Conservation (phyloP, 306 rosid genomes). For the Quercus berberidifolia region DNA sequence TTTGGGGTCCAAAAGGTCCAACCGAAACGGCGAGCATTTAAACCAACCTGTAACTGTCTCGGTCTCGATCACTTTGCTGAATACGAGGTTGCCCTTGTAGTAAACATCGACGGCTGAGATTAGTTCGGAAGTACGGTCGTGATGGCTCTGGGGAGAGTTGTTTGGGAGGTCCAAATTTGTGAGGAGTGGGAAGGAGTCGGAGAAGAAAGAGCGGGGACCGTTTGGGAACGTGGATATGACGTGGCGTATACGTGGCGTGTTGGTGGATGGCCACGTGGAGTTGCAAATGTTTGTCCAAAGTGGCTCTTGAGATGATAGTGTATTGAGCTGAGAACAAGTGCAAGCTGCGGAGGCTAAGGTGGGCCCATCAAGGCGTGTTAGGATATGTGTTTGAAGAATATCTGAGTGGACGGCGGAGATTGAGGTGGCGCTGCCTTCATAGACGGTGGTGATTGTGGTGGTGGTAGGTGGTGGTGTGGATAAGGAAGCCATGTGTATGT, state of each 20-base stretch:
- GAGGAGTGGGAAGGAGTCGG: constrained; percentile 46
- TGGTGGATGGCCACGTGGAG: constrained; percentile 75
- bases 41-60: constrained; percentile 74
- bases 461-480: not conserved
- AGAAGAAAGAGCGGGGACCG: constrained; percentile 62
- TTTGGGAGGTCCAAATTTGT: not conserved
- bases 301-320: constrained; percentile 30
- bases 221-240: constrained; percentile 46
- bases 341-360: constrained; percentile 52
- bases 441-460: not conserved
- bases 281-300: constrained; percentile 61
- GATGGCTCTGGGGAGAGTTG: not conserved
- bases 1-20: constrained; percentile 63
- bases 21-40: constrained; percentile 64
- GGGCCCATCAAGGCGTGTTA: constrained; percentile 70
- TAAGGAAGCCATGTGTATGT: constrained; percentile 10
- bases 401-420: constrained; percentile 57
- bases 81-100: constrained; percentile 28
- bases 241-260: constrained; percentile 37
- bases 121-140: constrained; percentile 22
- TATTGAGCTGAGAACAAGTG: constrained; percentile 47
- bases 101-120: constrained; percentile 72
- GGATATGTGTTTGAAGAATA: constrained; percentile 55
- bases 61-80: constrained; percentile 59
- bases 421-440: constrained; percentile 15